Evolutionary conservation across 129 eudicot species (phyloP), one percentile per base, ranked within the genome.

Genomic region (Arctium minus): DNA sequence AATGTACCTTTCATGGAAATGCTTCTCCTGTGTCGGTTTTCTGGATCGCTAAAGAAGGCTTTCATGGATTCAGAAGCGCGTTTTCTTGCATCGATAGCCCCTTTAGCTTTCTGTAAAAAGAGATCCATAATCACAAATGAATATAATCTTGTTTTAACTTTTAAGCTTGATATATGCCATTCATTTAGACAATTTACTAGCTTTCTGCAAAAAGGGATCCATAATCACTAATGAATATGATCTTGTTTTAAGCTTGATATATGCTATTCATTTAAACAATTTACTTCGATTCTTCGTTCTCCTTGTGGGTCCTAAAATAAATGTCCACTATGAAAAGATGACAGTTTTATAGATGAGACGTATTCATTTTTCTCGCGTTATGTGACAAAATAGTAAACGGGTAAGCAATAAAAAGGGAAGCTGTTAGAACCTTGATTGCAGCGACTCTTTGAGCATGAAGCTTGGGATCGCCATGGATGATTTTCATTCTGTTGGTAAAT

Each of bases 401-500:
- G 73, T 29, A 56, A 5, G 15, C 9, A 70, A 40, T 27, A 80
- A 4, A 42, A 76, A 15, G 31, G 5, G 36, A 1, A 29, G 35
- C 18, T n/a, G 37, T 69, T 74, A 76, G 30, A 69, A 94, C 97
- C 98, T 93, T 96, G 74, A 96, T 96, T 70, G 99, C 97, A 76
- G 98, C 99, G 37, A 89, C 97, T 88, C 99, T 89, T 81, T 89
- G 94, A 18, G 97, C 97, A 81, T 84, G 97, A 84, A 93, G 97
- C 80, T 81, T 60, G 1, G 98, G 98, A 82, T 96, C 96, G 6
- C 85, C 81, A 88, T 96, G 98, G 85, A 96, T 96, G 76, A 93
- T 88, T 91, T 96, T 96, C 98, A 96, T 93, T 87, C 99, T 81
- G 62, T 93, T 96, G 77, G 97, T 96, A 85, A 96, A 96, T 80